A percentile compares a stretch with the other conserved stretches of the same genome.
phyloP scores from a whole-genome alignment of 306 rosid species.

The Dryas drummondii region DNA sequence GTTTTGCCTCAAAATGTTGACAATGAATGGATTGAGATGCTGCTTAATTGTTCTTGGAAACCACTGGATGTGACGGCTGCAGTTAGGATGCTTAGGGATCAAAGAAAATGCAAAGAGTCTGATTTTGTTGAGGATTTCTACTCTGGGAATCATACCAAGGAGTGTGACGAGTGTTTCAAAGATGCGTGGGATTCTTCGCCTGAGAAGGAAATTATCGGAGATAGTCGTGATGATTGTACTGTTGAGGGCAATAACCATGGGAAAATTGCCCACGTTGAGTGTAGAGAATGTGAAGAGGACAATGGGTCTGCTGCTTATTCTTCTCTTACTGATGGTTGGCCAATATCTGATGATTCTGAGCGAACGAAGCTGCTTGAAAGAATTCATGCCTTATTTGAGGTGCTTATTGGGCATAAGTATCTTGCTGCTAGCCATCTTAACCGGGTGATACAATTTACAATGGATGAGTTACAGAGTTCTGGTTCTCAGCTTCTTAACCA shows the following conservation, averaged over 20 bases:
- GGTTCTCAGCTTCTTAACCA: constrained; percentile 75
- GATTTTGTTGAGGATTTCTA: constrained; percentile 47
- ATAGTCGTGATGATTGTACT: constrained; percentile 30
- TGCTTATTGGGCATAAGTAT: constrained; percentile 71
- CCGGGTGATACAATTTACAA: constrained; percentile 76
- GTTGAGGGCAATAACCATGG: constrained; percentile 37
- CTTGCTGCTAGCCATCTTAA: constrained; percentile 81
- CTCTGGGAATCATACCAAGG: constrained; percentile 39
- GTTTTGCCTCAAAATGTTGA: constrained; percentile 77
- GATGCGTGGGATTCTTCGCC: constrained; percentile 53
- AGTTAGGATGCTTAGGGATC: constrained; percentile 59
- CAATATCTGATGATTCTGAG: constrained; percentile 75
- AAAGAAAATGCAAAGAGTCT: constrained; percentile 39
- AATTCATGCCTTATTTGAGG: constrained; percentile 66
- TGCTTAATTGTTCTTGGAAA: constrained; percentile 81
- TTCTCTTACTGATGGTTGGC: constrained; percentile 66
- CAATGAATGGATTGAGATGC: constrained; percentile 76
- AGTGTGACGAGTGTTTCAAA: constrained; percentile 49
- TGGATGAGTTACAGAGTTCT: constrained; percentile 75
- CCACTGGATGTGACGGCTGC: constrained; percentile 77
- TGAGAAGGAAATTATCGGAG: constrained; percentile 43
- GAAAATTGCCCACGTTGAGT: constrained; percentile 40
- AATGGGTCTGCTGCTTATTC: constrained; percentile 39
- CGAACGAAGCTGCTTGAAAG: constrained; percentile 77
- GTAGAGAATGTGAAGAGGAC: constrained; percentile 39